phyloP scores from a whole-genome alignment of 352 stramenopile genomes.

The Thalassiosira delicatula region DNA sequence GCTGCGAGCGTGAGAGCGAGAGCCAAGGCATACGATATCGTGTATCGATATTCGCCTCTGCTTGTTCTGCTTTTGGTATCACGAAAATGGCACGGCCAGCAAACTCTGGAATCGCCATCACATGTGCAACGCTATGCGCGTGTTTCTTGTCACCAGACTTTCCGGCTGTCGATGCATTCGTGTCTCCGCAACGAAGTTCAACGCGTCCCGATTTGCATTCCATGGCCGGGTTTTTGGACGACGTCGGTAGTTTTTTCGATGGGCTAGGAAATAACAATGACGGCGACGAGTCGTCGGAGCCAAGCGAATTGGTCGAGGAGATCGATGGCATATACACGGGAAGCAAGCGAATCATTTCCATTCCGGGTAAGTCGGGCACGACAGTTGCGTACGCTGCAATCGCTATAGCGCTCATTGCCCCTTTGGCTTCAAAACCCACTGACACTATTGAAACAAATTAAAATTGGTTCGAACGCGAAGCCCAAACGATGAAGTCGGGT shows the following conservation, averaged over 20 bases:
- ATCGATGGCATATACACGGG: slow-evolving; percentile 54
- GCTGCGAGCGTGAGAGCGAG: too few species aligned
- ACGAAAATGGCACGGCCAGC: slow-evolving; percentile 1
- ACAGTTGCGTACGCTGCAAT: too few species aligned
- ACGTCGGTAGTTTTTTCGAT: slow-evolving; percentile 58
- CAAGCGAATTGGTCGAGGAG: slow-evolving; percentile 36
- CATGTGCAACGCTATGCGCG: not conserved
- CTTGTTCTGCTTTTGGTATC: too few species aligned
- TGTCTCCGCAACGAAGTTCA: slow-evolving; percentile 3
- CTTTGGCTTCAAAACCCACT: slow-evolving; percentile 6
- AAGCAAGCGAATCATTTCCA: slow-evolving; percentile 54
- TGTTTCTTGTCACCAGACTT: not conserved
- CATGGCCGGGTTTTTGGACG: slow-evolving; percentile 50
- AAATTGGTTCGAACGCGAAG: slow-evolving; percentile 19
- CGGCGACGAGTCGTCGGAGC: not conserved
- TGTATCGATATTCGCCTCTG: too few species aligned
- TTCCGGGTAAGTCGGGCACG: slow-evolving; percentile 55
- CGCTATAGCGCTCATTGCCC: not conserved
- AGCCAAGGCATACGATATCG: too few species aligned
- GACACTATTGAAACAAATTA: not conserved
- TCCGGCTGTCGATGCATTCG: slow-evolving; percentile 26
- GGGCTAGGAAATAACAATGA: slow-evolving; percentile 36
- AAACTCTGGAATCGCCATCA: not conserved
- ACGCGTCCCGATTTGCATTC: not conserved
- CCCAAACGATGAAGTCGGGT: slow-evolving; percentile 79